Evolutionary conservation across 768 basidiomycete species (phyloP).

Genomic region (Mycena sanguinolenta): DNA sequence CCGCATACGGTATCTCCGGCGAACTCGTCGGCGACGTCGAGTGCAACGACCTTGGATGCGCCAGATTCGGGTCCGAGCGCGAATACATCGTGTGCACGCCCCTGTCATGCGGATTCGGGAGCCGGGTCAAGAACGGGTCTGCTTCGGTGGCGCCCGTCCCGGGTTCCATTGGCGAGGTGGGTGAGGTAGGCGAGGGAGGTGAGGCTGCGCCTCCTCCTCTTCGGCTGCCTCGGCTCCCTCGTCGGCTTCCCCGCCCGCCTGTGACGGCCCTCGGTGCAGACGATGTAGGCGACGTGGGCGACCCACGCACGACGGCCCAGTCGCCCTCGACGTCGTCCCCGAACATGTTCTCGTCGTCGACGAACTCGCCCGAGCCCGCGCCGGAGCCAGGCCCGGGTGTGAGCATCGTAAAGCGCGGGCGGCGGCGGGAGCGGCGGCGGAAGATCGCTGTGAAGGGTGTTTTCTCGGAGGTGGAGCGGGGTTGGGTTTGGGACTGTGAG

Average conservation of each 20-base stretch:
- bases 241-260: no score
- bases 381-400: slow-evolving; percentile 14
- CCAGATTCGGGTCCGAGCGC: no score
- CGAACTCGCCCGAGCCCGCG: background rate
- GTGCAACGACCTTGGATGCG: no score
- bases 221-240: no score
- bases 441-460: slow-evolving; percentile 30
- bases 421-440: slow-evolving; percentile 18
- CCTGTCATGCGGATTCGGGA: slow-evolving; percentile 34
- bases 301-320: slow-evolving; percentile 21
- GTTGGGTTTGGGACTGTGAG: background rate
- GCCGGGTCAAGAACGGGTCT: slow-evolving; percentile 33
- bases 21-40: no score
- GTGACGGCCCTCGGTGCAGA: no score
- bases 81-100: no score
- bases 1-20: no score
- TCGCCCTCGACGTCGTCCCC: slow-evolving; percentile 26
- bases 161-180: slow-evolving; percentile 4
- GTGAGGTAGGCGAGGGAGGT: no score
- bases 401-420: slow-evolving; percentile 37
- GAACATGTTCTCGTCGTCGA: background rate
- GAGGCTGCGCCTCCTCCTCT: no score
- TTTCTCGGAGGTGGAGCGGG: background rate
- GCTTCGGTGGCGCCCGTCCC: slow-evolving; percentile 27
- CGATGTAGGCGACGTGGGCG: background rate